Conservation (phyloP, 148 eudicot genomes). For the Fagopyrum homotropicum region DNA sequence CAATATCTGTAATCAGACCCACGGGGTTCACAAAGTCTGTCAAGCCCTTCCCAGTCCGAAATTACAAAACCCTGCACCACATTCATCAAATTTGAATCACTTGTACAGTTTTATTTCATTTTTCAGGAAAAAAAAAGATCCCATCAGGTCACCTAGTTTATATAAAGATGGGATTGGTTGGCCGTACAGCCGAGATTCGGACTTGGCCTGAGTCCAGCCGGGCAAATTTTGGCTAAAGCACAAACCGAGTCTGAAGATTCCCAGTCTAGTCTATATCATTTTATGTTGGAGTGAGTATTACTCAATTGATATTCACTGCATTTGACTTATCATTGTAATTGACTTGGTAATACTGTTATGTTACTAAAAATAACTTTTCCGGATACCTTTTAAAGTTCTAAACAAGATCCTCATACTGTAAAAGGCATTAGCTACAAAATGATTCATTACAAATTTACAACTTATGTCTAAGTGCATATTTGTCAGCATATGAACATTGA, state of each 20-base stretch:
- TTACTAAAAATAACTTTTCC: neutral
- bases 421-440: neutral
- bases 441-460: neutral
- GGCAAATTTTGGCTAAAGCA: too few relatives aligned
- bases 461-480: neutral
- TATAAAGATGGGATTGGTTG: too few relatives aligned
- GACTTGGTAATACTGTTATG: neutral
- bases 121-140: too few relatives aligned
- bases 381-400: too few relatives aligned
- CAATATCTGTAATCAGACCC: constrained; percentile 62
- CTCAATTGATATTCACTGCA: neutral
- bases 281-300: neutral
- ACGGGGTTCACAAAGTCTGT: constrained; percentile 49
- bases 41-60: constrained; percentile 90
- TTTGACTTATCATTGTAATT: neutral
- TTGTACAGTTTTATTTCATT: neutral
- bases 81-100: neutral
- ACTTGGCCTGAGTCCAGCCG: too few relatives aligned
- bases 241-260: too few relatives aligned
- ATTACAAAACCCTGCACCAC: constrained; percentile 77
- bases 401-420: neutral
- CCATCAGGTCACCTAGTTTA: neutral
- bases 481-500: neutral
- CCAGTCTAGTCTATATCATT: neutral
- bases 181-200: too few relatives aligned